These are phyloP conservation scores for Fusarium sp. DNA, from an alignment of 2,329 filamentous ascomycete species.

Conservation along the genomic window DNA sequence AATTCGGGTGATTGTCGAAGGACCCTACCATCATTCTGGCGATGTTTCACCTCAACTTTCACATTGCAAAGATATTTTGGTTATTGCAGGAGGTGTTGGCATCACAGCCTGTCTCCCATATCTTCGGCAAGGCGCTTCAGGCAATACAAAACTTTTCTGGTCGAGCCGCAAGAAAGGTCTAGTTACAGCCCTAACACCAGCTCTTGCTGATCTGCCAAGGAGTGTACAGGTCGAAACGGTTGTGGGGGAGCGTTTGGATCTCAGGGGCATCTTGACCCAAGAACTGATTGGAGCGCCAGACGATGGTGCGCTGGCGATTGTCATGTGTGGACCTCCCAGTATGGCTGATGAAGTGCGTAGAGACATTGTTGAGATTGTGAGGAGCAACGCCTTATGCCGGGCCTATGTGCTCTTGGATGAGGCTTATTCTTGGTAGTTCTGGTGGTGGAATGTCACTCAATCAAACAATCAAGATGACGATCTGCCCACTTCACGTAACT, in stretches of 20 bases:
- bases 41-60: slow-evolving; percentile 28
- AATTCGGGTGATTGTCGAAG: slow-evolving; percentile 44
- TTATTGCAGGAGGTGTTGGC: slow-evolving; percentile 49
- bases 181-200: slow-evolving; percentile 18
- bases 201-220: slow-evolving; percentile 22
- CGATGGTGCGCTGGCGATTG: slow-evolving; percentile 36
- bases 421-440: slow-evolving; percentile 43
- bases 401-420: slow-evolving; percentile 43
- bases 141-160: slow-evolving; percentile 41
- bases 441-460: background rate
- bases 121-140: slow-evolving; percentile 22
- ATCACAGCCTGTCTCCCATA: slow-evolving; percentile 47
- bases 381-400: slow-evolving; percentile 22
- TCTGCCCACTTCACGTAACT: background rate
- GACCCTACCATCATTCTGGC: slow-evolving; percentile 41
- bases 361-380: slow-evolving; percentile 36
- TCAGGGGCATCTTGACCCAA: slow-evolving; percentile 35
- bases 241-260: slow-evolving; percentile 38
- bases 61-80: slow-evolving; percentile 42
- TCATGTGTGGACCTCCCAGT: slow-evolving; percentile 45
- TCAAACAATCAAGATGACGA: background rate
- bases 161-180: slow-evolving; percentile 36
- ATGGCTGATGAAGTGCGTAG: slow-evolving; percentile 47
- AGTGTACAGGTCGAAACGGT: slow-evolving; percentile 36
- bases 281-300: slow-evolving; percentile 26